phyloP scores from a whole-genome alignment of 306 rosid genomes.

The Herpetospermum pedunculosum region DNA sequence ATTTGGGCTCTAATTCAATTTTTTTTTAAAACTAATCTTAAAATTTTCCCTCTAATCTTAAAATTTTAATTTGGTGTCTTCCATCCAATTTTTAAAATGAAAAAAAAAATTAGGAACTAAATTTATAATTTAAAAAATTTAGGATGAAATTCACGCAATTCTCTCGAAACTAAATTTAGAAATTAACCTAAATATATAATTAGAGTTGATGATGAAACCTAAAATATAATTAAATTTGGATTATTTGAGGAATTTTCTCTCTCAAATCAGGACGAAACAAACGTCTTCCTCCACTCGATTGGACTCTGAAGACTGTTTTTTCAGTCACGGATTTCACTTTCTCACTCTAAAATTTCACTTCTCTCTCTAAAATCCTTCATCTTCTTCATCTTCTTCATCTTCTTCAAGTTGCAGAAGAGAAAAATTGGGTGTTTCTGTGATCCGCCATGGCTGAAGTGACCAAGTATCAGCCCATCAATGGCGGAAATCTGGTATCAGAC shows the following conservation, averaged over 20 bases:
- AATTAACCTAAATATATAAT: too few relatives aligned
- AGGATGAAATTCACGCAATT: too few relatives aligned
- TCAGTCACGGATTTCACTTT: neutral
- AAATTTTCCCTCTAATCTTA: too few relatives aligned
- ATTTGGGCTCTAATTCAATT: too few relatives aligned
- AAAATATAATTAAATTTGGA: neutral
- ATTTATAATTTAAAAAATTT: too few relatives aligned
- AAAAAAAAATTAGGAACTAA: too few relatives aligned
- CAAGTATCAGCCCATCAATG: constrained; percentile 40
- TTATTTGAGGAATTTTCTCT: neutral
- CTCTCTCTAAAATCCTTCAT: constrained; percentile 3
- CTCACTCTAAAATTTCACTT: neutral
- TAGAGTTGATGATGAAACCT: too few relatives aligned
- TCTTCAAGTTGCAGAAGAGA: neutral
- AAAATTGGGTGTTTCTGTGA: neutral
- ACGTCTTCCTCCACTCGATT: constrained; percentile 14
- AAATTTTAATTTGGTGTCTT: too few relatives aligned
- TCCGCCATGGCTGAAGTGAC: constrained; percentile 60
- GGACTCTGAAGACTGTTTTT: neutral
- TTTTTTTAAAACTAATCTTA: too few relatives aligned
- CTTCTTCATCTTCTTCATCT: neutral
- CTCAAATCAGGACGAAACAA: constrained; percentile 15
- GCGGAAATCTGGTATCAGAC: constrained; percentile 36
- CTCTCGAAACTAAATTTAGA: too few relatives aligned
- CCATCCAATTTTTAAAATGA: too few relatives aligned